phyloP scores from a whole-genome alignment of 106 monocot species.

The Allium sativum region DNA sequence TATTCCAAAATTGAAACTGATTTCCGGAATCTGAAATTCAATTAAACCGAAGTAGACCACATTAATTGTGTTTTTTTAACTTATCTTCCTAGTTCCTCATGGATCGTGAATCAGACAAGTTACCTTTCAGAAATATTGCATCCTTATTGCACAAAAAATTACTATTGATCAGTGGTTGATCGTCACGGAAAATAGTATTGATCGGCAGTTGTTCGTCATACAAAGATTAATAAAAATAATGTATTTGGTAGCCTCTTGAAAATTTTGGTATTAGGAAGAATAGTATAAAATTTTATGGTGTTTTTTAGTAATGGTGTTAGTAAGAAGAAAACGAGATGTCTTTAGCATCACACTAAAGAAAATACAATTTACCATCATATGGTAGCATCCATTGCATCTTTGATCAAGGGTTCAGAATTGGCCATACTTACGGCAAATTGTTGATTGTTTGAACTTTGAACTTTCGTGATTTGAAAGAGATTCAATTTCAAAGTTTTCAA shows the following conservation, averaged over 20 bases:
- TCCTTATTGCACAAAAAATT: slow-evolving; percentile 59
- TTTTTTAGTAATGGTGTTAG: no score
- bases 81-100: background rate
- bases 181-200: no score
- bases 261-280: slow-evolving; percentile 40
- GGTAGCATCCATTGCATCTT: background rate
- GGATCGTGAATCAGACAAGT: background rate
- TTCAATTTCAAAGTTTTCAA: slow-evolving; percentile 18
- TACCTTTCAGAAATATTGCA: slow-evolving; percentile 94
- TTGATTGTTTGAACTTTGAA: background rate
- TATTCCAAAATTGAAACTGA: slow-evolving; percentile 39
- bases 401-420: slow-evolving; percentile 3
- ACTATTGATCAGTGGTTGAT: slow-evolving; percentile 42
- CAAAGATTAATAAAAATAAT: no score
- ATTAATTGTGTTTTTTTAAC: background rate
- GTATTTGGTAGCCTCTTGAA: no score
- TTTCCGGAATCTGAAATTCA: slow-evolving; percentile 71
- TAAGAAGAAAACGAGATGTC: slow-evolving; percentile 12
- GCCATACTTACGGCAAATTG: slow-evolving; percentile 11
- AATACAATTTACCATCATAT: slow-evolving; percentile 13
- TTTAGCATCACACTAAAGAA: slow-evolving; percentile 8
- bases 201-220: no score
- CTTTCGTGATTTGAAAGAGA: slow-evolving; percentile 13
- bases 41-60: background rate
- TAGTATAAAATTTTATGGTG: slow-evolving; percentile 35